Conservation (phyloP, 2,329 filamentous ascomycete genomes). For the Talaromyces marneffei region DNA sequence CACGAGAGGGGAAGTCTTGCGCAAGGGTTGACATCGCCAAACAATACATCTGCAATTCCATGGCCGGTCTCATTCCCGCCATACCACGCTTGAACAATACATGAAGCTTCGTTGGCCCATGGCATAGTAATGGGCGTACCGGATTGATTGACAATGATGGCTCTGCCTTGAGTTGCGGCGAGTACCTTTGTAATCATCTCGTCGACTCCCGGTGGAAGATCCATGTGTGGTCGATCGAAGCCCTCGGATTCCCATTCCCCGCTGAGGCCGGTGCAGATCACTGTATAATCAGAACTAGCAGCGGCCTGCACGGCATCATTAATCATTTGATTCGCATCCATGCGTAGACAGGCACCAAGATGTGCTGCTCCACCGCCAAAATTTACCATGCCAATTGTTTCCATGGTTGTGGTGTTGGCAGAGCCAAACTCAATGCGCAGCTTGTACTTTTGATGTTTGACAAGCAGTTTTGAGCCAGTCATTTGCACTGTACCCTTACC, state of each 20-base stretch:
- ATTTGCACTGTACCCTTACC: constrained; percentile 61
- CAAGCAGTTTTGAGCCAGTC: constrained; percentile 52
- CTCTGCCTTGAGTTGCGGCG: constrained; percentile 61
- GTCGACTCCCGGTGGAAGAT: constrained; percentile 51
- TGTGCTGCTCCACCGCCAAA: constrained; percentile 57
- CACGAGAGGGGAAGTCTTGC: constrained; percentile 71
- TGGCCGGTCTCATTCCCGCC: constrained; percentile 80
- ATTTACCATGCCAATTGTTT: constrained; percentile 43
- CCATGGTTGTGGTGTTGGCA: constrained; percentile 35
- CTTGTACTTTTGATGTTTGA: constrained; percentile 55
- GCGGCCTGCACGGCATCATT: constrained; percentile 62
- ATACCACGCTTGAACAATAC: constrained; percentile 74
- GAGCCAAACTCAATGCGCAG: constrained; percentile 57
- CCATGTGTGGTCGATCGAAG: constrained; percentile 53
- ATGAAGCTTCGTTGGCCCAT: constrained; percentile 42
- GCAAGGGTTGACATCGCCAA: constrained; percentile 66
- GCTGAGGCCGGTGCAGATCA: constrained; percentile 23
- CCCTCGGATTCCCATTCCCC: constrained; percentile 74
- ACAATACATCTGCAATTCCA: constrained; percentile 70
- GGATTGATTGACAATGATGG: constrained; percentile 70
- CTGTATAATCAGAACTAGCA: constrained; percentile 48
- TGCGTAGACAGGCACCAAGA: constrained; percentile 55
- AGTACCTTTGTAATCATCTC: constrained; percentile 58
- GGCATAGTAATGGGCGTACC: constrained; percentile 60
- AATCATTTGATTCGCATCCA: constrained; percentile 56